Evolutionary conservation across 805 yeast genomes (phyloP).

Genomic region (Nakazawaea pomicola): DNA sequence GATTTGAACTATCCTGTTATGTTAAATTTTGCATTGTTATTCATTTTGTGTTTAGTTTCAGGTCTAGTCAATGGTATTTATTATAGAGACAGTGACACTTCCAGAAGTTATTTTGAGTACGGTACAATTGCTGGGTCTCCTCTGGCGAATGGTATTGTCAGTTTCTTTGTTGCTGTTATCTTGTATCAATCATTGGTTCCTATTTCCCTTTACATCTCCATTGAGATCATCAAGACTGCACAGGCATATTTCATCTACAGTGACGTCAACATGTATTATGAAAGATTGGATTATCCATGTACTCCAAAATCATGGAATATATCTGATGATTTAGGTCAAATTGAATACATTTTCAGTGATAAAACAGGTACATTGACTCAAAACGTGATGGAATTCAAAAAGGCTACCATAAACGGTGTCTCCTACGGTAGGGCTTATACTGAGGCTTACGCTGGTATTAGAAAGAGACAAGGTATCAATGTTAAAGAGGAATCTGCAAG

Average conservation of each 20-base stretch:
- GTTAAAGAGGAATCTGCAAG: constrained; percentile 41
- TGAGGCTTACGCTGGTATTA: constrained; percentile 70
- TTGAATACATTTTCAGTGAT: constrained; percentile 77
- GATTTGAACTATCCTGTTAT: constrained; percentile 65
- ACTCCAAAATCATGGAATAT: constrained; percentile 80
- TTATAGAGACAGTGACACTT: constrained; percentile 37
- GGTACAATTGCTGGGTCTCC: constrained; percentile 56
- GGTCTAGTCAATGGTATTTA: constrained; percentile 68
- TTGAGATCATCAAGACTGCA: constrained; percentile 72
- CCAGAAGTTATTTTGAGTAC: constrained; percentile 55
- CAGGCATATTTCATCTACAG: constrained; percentile 74
- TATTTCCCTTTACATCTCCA: constrained; percentile 70
- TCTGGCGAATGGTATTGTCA: constrained; percentile 59
- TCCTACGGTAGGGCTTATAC: constrained; percentile 74
- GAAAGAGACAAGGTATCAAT: constrained; percentile 61
- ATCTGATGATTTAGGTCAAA: constrained; percentile 80
- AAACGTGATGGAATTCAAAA: constrained; percentile 77
- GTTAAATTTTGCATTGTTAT: constrained; percentile 56
- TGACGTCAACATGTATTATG: constrained; percentile 67
- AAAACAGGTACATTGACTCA: constrained; percentile 84
- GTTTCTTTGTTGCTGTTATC: constrained; percentile 69
- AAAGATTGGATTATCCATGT: constrained; percentile 66
- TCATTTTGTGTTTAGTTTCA: constrained; percentile 61
- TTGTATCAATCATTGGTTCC: constrained; percentile 77
- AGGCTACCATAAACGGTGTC: constrained; percentile 64